A percentile compares a stretch with the other conserved stretches of the same genome.
Conservation (phyloP, 768 basidiomycete genomes). For the Lactarius hatsudake region DNA sequence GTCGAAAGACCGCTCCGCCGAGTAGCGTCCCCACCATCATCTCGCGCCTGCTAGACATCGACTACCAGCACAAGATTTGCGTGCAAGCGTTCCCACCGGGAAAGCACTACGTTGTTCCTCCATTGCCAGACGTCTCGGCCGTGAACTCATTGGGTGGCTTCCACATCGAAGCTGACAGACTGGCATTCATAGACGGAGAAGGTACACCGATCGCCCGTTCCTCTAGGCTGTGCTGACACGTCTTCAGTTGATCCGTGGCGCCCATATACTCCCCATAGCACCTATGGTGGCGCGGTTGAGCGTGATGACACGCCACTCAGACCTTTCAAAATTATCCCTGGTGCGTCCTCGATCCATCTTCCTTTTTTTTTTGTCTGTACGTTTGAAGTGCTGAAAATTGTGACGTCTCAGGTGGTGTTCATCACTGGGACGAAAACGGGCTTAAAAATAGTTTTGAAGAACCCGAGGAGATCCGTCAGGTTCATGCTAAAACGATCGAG, state of each 20-base stretch:
- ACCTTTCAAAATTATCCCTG: constrained; percentile 85
- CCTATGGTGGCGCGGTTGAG: constrained; percentile 52
- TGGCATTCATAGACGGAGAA: constrained; percentile 89
- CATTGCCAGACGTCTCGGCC: constrained; percentile 70
- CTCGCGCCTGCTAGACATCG: constrained; percentile 70
- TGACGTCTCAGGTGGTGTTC: constrained; percentile 54
- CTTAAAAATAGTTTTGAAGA: constrained; percentile 57
- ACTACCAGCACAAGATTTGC: constrained; percentile 70
- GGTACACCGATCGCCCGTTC: constrained; percentile 38
- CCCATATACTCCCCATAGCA: constrained; percentile 79
- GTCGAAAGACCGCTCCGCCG: constrained; percentile 65
- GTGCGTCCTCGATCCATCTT: constrained; percentile 43
- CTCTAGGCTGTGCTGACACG: not conserved
- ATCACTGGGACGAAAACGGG: constrained; percentile 79
- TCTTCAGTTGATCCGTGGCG: constrained; percentile 83
- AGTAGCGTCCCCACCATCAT: constrained; percentile 69
- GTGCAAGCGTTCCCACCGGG: constrained; percentile 75
- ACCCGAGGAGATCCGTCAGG: constrained; percentile 72
- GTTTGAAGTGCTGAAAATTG: not conserved
- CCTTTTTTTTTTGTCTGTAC: not conserved
- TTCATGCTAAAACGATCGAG: constrained; percentile 75
- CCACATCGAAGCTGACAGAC: constrained; percentile 69
- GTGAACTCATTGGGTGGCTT: constrained; percentile 89
- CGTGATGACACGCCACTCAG: constrained; percentile 67
- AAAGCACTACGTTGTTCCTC: constrained; percentile 66